Evolutionary conservation across 2,329 filamentous ascomycete species (phyloP), one percentile per base, ranked within the genome.

Genomic region (Byssoonygena ceratinophila): DNA sequence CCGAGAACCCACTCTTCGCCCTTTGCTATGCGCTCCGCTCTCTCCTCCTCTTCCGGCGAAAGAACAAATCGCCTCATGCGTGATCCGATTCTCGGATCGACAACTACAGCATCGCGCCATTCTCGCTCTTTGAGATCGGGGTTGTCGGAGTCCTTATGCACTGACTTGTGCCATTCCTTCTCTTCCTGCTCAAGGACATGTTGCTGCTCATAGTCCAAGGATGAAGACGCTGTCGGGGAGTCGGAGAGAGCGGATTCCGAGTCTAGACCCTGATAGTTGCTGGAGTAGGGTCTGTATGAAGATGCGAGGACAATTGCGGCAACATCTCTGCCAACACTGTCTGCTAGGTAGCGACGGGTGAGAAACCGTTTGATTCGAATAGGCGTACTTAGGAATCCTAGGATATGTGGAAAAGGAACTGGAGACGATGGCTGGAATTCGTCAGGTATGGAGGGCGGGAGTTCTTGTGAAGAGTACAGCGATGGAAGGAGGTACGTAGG

Each of bases 331-430:
- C 92, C 92, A 55, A 96, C 82, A 43, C 83, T 77, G 64, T 98
- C 91, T 57, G 91, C 91, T n/a, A 95, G 76, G 57, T 80, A 72
- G 51, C 92, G 84, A 56, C 68, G 83, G 67, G 84, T 94, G 55
- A 98, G 75, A 76, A 90, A 98, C 58, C 92, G 85, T 64, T 85
- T 85, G 55, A 97, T 76, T 55, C 92, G 84, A 58, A 83, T 85
- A 0, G 89, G 86, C 2, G 91, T 96, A 71, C 92, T 91, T 57
- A 86, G 74, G 74, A 98, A 94, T 55, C 92, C 92, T 27, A 98
- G 83, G 54, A 96, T 79, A 66, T 97, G 91, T 0, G 91, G 91
- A 68, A 94, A 86, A 39, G 80, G 75, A 55, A 98, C 77, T 12
- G 85, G 76, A 22, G 78, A 74, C 4, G 84, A 82, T 40, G 88